Base-by-base conservation (phyloP, 2,329 filamentous ascomycete species). In the Cordyceps tenuipes region DNA sequence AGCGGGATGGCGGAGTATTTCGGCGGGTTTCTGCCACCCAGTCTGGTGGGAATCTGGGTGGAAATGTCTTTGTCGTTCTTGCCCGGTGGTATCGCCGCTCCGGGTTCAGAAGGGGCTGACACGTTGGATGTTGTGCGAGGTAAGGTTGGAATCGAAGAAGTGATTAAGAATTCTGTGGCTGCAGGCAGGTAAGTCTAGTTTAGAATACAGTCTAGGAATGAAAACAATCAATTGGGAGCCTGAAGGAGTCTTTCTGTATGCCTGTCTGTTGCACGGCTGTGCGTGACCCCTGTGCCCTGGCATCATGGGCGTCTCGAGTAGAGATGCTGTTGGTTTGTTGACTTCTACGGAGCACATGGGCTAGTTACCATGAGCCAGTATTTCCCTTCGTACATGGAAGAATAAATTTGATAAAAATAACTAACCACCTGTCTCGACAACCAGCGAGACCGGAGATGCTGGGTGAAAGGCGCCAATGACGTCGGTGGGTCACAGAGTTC, bases 51-150 rank as follows among this genome's bases (percentile, higher is more conserved):
- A 2, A 62, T 66, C 3, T 72, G 67, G 65, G 68, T 69, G 15
- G 70, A 72, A 48, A 71, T 72, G 70, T 51, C 67, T 0, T 60
- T n/a, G 50, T 64, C 66, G 23, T 67, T 72, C 41, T 62, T 71
- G 9, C 68, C 67, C 0, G 69, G 68, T 0, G 70, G 70, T 0
- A 54, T 66, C 8, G 62, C 67, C 2, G 62, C 64, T n/a, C 60
- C 64, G 19, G 63, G 67, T 39, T 52, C 57, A 12, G 47, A 59
- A 0, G 62, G 63, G 1, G 47, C 44, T 3, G 60, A 57, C 8
- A 59, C 61, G 3, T 44, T 64, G 10, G 60, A 65, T 2, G 56
- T 71, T 50, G 61, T 70, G 17, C 29, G 58, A 13, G 68, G 70
- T 0, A 58, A 61, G 56, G 67, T 64, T 7, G 59, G 39, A 48